Evolutionary conservation across 441 rosid genomes (phyloP), one percentile per base, ranked within the genome.

Genomic region (Erodium texanum): DNA sequence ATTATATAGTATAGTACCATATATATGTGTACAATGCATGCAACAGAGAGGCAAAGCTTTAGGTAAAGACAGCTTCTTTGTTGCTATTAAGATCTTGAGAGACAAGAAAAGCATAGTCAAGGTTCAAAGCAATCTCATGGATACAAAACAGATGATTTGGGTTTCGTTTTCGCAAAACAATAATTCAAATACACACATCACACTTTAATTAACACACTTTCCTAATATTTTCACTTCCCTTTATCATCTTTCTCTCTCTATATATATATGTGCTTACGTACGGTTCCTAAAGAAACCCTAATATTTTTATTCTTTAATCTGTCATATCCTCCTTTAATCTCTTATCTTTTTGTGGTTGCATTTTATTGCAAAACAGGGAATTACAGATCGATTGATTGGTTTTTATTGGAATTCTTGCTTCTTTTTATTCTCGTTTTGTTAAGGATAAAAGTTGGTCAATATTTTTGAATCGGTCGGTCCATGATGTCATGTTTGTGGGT

Each of bases 81-180:
- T 36, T 50, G 63, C 68, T 1, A 4, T 27, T 27, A 66, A 81
- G 78, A 80, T 83, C 87, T 81, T 85, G 74, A 67, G 75, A 71
- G 64, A 73, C 82, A 90, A 85, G 90, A 81, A 90, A 87, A 90
- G 93, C 87, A 87, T 77, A 82, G 90, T 83, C 85, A 82, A 79
- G 80, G 83, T 80, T 78, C 79, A 84, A 75, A 76, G 77, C 76
- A 61, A 68, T 73, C 34, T 74, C 71, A 38, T 3, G 50, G 20
- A 10, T 3, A n/a, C 19, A 50, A 50, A 50, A 50, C 58, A 50
- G 7, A 15, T 50, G 19, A 50, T 50, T 50, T 50, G 58, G 58
- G 58, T 50, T 50, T 36, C n/a, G 18, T 16, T 50, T 50, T 50
- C n/a, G 18, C 15, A 5, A 48, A 48, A 48, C 56, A 48, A 48